Evolutionary conservation across 371 early-diverging fungal species (phyloP).

Genomic region (Saksenaea oblongispora): DNA sequence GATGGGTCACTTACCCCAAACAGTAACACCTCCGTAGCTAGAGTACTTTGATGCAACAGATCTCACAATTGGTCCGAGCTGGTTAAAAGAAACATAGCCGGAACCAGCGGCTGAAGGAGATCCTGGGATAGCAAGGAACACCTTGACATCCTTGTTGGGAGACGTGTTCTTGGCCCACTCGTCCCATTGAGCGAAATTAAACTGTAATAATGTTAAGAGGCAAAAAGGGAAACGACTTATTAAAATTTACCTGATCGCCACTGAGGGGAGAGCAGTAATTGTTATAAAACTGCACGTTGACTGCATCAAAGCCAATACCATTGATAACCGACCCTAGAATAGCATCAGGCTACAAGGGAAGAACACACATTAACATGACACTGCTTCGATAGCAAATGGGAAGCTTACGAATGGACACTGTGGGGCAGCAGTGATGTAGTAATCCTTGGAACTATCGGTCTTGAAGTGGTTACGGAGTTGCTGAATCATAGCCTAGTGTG

Average conservation of each 20-base stretch:
- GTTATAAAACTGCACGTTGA: conserved; percentile 58
- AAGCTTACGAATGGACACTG: conserved; percentile 46
- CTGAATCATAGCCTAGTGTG: conserved; percentile 8
- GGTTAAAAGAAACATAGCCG: conserved; percentile 37
- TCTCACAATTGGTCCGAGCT: conserved; percentile 27
- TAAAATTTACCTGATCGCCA: conserved; percentile 28
- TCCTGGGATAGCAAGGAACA: conserved; percentile 66
- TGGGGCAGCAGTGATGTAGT: conserved; percentile 57
- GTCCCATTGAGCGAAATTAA: conserved; percentile 60
- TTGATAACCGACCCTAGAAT: conserved; percentile 47
- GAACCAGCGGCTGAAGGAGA: conserved; percentile 46
- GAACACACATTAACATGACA: not conserved
- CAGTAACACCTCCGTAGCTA: conserved; percentile 62
- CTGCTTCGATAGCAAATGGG: not conserved
- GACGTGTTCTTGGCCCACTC: conserved; percentile 64
- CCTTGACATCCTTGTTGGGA: conserved; percentile 58
- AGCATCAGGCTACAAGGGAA: conserved; percentile 37
- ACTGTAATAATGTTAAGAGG: conserved; percentile 10
- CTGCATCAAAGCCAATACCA: conserved; percentile 50
- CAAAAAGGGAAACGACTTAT: too few relatives aligned
- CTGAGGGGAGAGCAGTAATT: conserved; percentile 21
- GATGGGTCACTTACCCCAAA: conserved; percentile 45
- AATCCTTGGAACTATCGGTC: conserved; percentile 31
- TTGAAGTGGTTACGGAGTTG: conserved; percentile 17
- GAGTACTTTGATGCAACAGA: conserved; percentile 32